phyloP scores from a whole-genome alignment of 1,284 basidiomycete species.

The Pyrrhoderma noxium region DNA sequence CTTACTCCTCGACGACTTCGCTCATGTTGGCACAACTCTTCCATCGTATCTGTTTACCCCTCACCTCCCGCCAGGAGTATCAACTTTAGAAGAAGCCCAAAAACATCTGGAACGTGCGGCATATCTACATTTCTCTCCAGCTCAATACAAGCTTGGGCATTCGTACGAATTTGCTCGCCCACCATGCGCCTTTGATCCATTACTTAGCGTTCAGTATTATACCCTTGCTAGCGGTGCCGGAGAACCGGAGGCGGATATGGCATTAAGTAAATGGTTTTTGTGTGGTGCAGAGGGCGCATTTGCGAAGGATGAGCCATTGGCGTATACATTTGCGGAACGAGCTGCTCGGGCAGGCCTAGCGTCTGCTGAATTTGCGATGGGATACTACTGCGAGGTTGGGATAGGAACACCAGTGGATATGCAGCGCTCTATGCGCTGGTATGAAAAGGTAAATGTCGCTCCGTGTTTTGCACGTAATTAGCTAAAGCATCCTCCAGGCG shows the following conservation, averaged over 20 bases:
- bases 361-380: slow-evolving; percentile 77
- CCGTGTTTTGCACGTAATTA: slow-evolving; percentile 51
- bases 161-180: slow-evolving; percentile 80
- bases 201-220: slow-evolving; percentile 91
- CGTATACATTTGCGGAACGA: slow-evolving; percentile 79
- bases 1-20: slow-evolving; percentile 40
- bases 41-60: slow-evolving; percentile 46
- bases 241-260: slow-evolving; percentile 93
- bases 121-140: slow-evolving; percentile 79
- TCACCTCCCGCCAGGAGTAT: slow-evolving; percentile 48
- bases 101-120: slow-evolving; percentile 68
- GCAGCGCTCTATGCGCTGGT: no score
- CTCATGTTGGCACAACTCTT: slow-evolving; percentile 55
- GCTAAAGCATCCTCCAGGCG: slow-evolving; percentile 71
- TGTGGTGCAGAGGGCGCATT: slow-evolving; percentile 77
- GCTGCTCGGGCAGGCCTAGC: neutral
- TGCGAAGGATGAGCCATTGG: slow-evolving; percentile 75
- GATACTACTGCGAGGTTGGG: slow-evolving; percentile 85
- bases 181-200: slow-evolving; percentile 76
- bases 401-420: slow-evolving; percentile 58
- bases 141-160: slow-evolving; percentile 90
- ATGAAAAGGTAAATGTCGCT: slow-evolving; percentile 54
- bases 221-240: slow-evolving; percentile 80
- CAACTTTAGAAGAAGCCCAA: slow-evolving; percentile 19
- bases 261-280: slow-evolving; percentile 90